Evolutionary conservation across 768 basidiomycete species (phyloP).

Genomic region (Rhodocollybia butyracea): DNA sequence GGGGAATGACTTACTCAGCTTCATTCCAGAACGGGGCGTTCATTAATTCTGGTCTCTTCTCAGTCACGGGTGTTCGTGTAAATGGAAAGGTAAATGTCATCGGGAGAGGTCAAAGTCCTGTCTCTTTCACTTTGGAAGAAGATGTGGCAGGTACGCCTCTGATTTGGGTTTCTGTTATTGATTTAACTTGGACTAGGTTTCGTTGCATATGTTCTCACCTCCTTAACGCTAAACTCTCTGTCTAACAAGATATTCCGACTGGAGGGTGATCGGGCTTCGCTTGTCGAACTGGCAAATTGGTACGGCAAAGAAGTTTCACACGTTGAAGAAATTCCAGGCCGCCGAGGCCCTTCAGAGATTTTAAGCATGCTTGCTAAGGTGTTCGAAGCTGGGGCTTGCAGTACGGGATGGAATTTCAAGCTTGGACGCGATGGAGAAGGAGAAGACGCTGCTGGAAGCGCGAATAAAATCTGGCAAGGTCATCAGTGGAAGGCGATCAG

Average conservation of each 20-base stretch:
- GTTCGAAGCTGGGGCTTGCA: constrained; percentile 12
- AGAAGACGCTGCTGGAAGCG: constrained; percentile 14
- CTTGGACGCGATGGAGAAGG: constrained; percentile 9
- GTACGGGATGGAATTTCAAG: constrained; percentile 15
- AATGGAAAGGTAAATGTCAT: constrained; percentile 25
- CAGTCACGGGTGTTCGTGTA: constrained; percentile 20
- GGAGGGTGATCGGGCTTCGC: constrained; percentile 28
- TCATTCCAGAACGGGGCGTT: constrained; percentile 29
- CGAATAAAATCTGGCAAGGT: constrained; percentile 17
- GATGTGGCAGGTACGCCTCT: constrained; percentile 27
- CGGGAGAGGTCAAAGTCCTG: constrained; percentile 26
- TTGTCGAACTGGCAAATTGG: constrained; percentile 21
- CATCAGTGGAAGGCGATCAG: constrained; percentile 19
- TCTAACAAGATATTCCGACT: constrained; percentile 30
- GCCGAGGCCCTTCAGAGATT: background rate
- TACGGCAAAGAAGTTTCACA: constrained; percentile 16
- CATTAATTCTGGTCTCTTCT: constrained; percentile 25
- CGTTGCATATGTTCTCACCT: constrained; percentile 30
- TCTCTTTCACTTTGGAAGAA: constrained; percentile 27
- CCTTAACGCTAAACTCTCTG: constrained; percentile 21
- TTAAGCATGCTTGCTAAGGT: constrained; percentile 1
- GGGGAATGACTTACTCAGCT: background rate
- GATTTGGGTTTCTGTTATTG: background rate
- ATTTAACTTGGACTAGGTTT: constrained; percentile 24
- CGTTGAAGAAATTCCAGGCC: constrained; percentile 11